phyloP scores from a whole-genome alignment of 2,329 filamentous ascomycete species.

The Verticillium dahliae region DNA sequence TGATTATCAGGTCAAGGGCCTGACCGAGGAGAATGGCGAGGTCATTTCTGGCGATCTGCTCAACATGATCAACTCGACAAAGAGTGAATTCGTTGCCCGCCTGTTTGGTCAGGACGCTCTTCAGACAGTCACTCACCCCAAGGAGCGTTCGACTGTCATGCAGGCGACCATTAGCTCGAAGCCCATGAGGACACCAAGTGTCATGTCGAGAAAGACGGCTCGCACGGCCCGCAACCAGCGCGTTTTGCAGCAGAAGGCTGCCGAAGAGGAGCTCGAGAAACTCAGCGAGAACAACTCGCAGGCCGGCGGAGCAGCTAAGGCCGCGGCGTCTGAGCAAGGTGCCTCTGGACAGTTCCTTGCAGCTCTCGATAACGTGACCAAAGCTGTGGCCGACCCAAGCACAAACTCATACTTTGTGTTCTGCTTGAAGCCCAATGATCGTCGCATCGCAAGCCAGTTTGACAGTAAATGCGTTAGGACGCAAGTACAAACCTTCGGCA shows the following conservation, averaged over 20 bases:
- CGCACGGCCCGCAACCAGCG: slow-evolving; percentile 24
- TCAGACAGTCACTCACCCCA: slow-evolving; percentile 87
- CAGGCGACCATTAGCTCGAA: slow-evolving; percentile 96
- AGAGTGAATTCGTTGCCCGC: slow-evolving; percentile 80
- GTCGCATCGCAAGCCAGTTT: slow-evolving; percentile 95
- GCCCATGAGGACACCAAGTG: slow-evolving; percentile 84
- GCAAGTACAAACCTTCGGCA: slow-evolving; percentile 91
- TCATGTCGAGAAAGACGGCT: slow-evolving; percentile 73
- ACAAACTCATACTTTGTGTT: slow-evolving; percentile 96
- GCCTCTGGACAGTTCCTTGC: slow-evolving; percentile 89
- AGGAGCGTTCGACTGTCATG: slow-evolving; percentile 84
- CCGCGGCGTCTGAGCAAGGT: slow-evolving; percentile 60
- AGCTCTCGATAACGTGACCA: slow-evolving; percentile 83
- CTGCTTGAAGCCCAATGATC: slow-evolving; percentile 94
- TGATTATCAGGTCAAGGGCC: slow-evolving; percentile 79
- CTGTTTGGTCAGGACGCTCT: slow-evolving; percentile 95
- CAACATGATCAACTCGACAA: slow-evolving; percentile 83
- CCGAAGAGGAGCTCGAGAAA: slow-evolving; percentile 39
- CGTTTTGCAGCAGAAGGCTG: slow-evolving; percentile 33
- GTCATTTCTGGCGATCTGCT: slow-evolving; percentile 93
- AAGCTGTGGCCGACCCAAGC: slow-evolving; percentile 72
- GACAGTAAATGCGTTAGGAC: slow-evolving; percentile 97
- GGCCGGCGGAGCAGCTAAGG: slow-evolving; percentile 18
- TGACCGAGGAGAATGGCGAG: slow-evolving; percentile 94
- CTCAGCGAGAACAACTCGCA: slow-evolving; percentile 40